Conservation (phyloP, 805 yeast species). For the Saccharomycopsis synnaedendra region DNA sequence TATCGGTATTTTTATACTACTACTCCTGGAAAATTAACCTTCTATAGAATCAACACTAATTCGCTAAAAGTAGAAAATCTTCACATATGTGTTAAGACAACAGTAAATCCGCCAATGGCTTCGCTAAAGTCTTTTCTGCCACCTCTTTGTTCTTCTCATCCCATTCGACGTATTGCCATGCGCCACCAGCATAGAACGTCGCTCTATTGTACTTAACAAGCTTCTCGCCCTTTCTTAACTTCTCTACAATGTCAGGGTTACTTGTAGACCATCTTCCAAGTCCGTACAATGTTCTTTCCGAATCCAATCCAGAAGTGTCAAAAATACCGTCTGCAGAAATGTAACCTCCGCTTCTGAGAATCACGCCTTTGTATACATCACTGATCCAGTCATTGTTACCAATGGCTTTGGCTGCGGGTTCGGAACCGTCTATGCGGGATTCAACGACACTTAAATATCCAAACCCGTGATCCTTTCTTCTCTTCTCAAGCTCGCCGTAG, state of each 20-base stretch:
- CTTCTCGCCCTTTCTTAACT: conserved; percentile 24
- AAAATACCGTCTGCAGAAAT: conserved; percentile 16
- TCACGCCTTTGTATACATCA: conserved; percentile 33
- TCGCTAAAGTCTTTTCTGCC: too few relatives aligned
- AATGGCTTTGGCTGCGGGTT: conserved; percentile 23
- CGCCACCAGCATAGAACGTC: conserved; percentile 25
- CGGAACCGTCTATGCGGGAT: conserved; percentile 21
- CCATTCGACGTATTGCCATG: too few relatives aligned
- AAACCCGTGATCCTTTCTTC: conserved; percentile 21
- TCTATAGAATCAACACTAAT: too few relatives aligned
- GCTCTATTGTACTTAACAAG: conserved; percentile 29
- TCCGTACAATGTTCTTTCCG: conserved; percentile 2
- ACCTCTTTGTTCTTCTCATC: too few relatives aligned
- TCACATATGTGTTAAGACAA: too few relatives aligned
- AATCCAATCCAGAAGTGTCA: not conserved
- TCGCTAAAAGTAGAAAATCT: too few relatives aligned
- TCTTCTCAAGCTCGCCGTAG: conserved; percentile 26
- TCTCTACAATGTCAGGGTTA: conserved; percentile 30
- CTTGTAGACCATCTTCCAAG: conserved; percentile 21
- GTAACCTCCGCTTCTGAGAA: conserved; percentile 30
- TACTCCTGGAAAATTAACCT: too few relatives aligned
- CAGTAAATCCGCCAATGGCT: too few relatives aligned
- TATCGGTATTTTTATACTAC: too few relatives aligned
- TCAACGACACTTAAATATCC: conserved; percentile 29
- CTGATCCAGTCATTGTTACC: conserved; percentile 29